Conservation (phyloP, 352 stramenopile species). For the Vaucheria bursata region DNA sequence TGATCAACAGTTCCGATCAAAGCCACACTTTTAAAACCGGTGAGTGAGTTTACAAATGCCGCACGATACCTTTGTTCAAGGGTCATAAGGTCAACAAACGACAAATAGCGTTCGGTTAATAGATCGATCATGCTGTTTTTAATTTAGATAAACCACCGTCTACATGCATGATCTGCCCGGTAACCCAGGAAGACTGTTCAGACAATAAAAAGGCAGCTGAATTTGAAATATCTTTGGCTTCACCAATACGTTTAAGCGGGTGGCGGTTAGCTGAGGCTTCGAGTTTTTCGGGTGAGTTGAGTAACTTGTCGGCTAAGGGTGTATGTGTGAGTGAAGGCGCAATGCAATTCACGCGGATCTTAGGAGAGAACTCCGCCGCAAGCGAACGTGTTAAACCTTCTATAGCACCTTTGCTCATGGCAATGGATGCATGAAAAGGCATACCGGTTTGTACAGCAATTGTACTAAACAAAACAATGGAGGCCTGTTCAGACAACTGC, state of each 20-base stretch:
- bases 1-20: too few species aligned
- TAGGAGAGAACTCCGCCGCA: slow-evolving; percentile 35
- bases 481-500: too few species aligned
- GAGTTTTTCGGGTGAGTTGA: not conserved
- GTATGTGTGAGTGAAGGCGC: slow-evolving; percentile 40
- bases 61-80: too few species aligned
- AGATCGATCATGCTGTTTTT: too few species aligned
- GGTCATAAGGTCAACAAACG: too few species aligned
- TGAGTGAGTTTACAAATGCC: too few species aligned
- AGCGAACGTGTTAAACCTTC: slow-evolving; percentile 36
- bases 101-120: too few species aligned
- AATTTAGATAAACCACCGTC: too few species aligned
- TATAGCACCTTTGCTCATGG: slow-evolving; percentile 22
- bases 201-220: slow-evolving; percentile 7
- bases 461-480: slow-evolving; percentile 45
- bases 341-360: slow-evolving; percentile 38
- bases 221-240: not conserved
- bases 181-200: slow-evolving; percentile 12
- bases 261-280: slow-evolving; percentile 18
- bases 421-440: slow-evolving; percentile 39
- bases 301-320: slow-evolving; percentile 4
- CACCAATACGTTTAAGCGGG: slow-evolving; percentile 5
- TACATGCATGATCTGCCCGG: slow-evolving; percentile 6
- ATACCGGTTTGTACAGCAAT: slow-evolving; percentile 36
- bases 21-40: too few species aligned